Base-by-base conservation (phyloP, 208 protist genomes). In the Wallacemonas collosoma region DNA sequence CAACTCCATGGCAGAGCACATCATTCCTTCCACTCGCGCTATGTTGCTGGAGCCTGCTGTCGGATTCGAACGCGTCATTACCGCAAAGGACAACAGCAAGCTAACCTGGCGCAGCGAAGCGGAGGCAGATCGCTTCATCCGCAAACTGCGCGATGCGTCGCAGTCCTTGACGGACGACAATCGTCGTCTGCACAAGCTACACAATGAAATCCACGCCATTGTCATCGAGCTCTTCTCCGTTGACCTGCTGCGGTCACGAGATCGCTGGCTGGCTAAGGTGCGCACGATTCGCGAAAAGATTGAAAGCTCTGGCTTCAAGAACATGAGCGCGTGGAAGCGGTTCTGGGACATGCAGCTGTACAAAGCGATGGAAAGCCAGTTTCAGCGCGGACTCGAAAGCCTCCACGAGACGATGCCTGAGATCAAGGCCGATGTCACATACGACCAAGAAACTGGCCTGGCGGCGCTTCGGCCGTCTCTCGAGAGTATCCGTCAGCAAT, bases 311-410 rank as follows among this genome's bases (percentile, higher is more conserved):
- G 91, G 91, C 43, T 98, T 97, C 73, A 76, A 89, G 38, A 93
- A 95, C 77, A 98, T 97, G 79, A 83, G 92, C 9, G 60, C 84
- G 73, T 99, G 98, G 98, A 93, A 90, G 67, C 66, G 83, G 36
- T 98, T 98, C 84, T 99, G 98, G 98, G 98, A 99, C 82, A 89
- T 98, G 87, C 98, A 99, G 78, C 66, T 99, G 1, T 99, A 98
- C 93, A 99, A 99, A 79, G 97, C 92, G 26, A 89, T 99, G 75
- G 97, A 99, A 75, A 73, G 88, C 66, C 96, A 99, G 85, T 99
- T 99, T 82, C 91, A 95, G 66, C 53, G 89, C 5, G 97, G 97
- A 0, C 76, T 99, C 17, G 94, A 98, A 80, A 89, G 81, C 38
- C 89, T 98, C 12, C 93, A 98, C 82, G 95, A 98, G 63, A 79